A percentile compares a stretch with the other conserved stretches of the same genome.
Evolutionary conservation across 2,329 filamentous ascomycete species (phyloP).

Genomic region (Xylariaceae sp.): DNA sequence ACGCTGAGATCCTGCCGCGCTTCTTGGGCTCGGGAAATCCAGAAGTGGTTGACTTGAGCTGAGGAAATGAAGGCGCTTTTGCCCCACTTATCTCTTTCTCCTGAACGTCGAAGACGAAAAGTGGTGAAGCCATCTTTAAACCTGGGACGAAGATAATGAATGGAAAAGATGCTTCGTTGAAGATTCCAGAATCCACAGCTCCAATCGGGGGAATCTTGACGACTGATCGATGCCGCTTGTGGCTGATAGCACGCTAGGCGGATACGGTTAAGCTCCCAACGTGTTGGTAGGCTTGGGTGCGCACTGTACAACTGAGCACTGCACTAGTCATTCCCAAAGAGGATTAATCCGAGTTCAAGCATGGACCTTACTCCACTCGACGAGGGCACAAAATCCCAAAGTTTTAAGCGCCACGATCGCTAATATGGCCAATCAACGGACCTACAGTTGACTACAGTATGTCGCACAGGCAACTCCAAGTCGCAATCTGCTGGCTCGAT

Average conservation of each 20-base stretch:
- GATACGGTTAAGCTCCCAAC: neutral
- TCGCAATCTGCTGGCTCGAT: neutral
- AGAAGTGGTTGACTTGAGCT: constrained; percentile 49
- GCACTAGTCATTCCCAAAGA: constrained; percentile 1
- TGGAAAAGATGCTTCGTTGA: neutral
- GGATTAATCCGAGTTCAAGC: neutral
- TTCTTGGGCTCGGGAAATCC: constrained; percentile 91
- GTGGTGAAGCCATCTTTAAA: constrained; percentile 14
- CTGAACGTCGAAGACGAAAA: constrained; percentile 67
- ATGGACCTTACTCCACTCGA: constrained; percentile 3
- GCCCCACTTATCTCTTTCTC: constrained; percentile 61
- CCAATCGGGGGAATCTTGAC: neutral
- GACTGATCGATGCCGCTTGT: constrained; percentile 1
- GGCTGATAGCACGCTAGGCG: constrained; percentile 4
- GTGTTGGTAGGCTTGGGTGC: no score
- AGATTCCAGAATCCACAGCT: neutral
- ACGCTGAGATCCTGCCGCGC: constrained; percentile 65
- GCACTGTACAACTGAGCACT: constrained; percentile 5
- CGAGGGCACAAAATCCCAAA: neutral
- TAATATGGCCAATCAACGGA: constrained; percentile 12
- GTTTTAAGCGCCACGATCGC: constrained; percentile 12
- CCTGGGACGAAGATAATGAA: neutral
- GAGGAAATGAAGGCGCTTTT: constrained; percentile 59
- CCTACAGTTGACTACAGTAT: neutral
- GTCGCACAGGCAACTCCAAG: constrained; percentile 7